Base-by-base conservation (phyloP, 345 rosid species). In the Eucalyptus pauciflora region DNA sequence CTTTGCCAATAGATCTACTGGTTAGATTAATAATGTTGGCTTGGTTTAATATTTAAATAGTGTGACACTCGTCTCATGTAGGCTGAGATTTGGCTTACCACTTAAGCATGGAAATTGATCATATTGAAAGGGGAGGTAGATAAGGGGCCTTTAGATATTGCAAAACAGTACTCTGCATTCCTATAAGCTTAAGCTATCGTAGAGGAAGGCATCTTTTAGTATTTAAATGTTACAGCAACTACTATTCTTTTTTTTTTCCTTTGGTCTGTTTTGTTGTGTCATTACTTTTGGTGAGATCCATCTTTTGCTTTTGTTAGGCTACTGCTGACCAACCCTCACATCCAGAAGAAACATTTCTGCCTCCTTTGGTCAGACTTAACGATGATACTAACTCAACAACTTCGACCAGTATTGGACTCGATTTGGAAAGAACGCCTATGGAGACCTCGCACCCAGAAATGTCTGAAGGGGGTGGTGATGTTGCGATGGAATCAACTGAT, bases 361-460 rank as follows among this genome's bases (percentile, higher is more conserved):
- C 96, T 85, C 90, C 91, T 80, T 91, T 17, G 41, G 90, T 88
- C 18, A 91, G 83, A 90, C 93, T 94, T 90, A 51, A 76, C 0
- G 96, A 94, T 87, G 90, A 88, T 83, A 88, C 87, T 88, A 92
- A 87, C 90, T 33, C 89, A 37, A 88, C 91, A 48, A 96, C 97
- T 87, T 95, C 96, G 13, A 89, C 96, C 48, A 90, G 94, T 89
- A 96, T 95, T 50, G 93, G 94, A 80, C 94, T 96, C 87, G 92
- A 90, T 24, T 88, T 94, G 8, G 96, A 95, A 88, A 89, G 90
- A 89, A 95, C 91, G 88, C 92, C 93, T 48, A 92, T 92, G 91
- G 94, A 92, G 8, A 87, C 91, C 69, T 89, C 93, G 60, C 90
- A 90, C n/a, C 91, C 91, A 67, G 96, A 95, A 81, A 89, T 86